Base-by-base conservation (phyloP, 148 eudicot genomes). In the Camellia japonica region DNA sequence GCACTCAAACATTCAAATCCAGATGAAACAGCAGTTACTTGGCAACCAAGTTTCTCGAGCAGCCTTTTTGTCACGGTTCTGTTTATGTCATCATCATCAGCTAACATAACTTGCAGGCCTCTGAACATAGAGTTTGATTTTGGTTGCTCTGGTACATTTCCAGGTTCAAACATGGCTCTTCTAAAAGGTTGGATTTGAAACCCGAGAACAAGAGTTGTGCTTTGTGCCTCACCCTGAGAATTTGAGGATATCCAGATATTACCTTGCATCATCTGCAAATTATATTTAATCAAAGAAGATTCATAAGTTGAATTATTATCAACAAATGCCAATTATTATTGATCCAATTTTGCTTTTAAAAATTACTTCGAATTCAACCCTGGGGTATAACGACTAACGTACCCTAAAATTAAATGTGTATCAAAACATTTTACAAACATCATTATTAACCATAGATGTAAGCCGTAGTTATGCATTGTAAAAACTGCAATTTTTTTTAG, bases 201-300 rank as follows among this genome's bases (percentile, higher is more conserved):
- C 77, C 88, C 86, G 3, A 92, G 89, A 62, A 88, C 82, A 62
- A 90, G 94, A 80, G 87, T 87, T 88, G 89, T 92, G 74, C 83
- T 84, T 75, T 87, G 91, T 7, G 86, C 87, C 8, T 81, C 79
- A 58, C 94, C 94, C 54, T 44, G 81, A 20, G 86, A 38, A 83
- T 86, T 81, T 7, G 80, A 80, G 58, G 92, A 85, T 80, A 91
- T 83, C 97, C 97, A 91, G 73, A 92, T 90, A 71, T 89, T 89
- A 41, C 94, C 97, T 80, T 91, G 97, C 94, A 93, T 88, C 92
- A 91, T 91, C 94, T 82, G 90, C 66, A 81, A 49, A 75, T 13
- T 71, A 59, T 9, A 68, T 44, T 42, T 70, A 15, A 16, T 47
- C 66, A 70, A 69, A 79, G 52, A 9, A 78, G 38, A 47, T 63